Evolutionary conservation across 192 early-diverging fungal genomes (phyloP).

Genomic region (Phlyctochytrium arcticum): DNA sequence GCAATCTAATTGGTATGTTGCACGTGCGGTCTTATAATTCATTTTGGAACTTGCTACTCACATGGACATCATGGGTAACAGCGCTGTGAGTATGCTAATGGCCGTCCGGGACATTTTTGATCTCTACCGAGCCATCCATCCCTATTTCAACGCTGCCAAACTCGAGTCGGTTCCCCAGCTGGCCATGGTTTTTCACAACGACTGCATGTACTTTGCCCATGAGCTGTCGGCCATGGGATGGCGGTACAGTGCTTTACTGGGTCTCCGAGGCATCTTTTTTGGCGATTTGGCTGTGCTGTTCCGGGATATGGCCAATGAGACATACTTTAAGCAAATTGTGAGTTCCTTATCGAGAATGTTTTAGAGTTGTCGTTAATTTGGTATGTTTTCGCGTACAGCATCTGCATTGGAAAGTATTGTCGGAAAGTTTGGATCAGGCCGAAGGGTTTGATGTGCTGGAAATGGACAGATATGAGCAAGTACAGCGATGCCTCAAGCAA

Average conservation of each 20-base stretch:
- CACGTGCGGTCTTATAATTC: background rate
- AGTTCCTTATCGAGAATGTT: background rate
- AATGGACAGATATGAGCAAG: slow-evolving; percentile 32
- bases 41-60: too few relatives aligned
- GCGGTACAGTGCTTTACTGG: background rate
- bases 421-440: background rate
- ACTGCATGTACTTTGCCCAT: slow-evolving; percentile 59
- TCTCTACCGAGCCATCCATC: slow-evolving; percentile 60
- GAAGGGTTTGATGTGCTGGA: slow-evolving; percentile 26
- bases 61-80: background rate
- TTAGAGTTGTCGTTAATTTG: background rate
- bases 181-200: slow-evolving; percentile 65
- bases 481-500: slow-evolving; percentile 46
- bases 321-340: slow-evolving; percentile 34
- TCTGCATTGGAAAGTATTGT: slow-evolving; percentile 10
- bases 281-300: slow-evolving; percentile 42
- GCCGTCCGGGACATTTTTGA: slow-evolving; percentile 25
- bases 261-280: slow-evolving; percentile 22
- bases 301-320: slow-evolving; percentile 31
- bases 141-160: slow-evolving; percentile 44
- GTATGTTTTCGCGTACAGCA: background rate
- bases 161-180: slow-evolving; percentile 47
- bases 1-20: background rate
- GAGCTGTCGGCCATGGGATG: slow-evolving; percentile 10
- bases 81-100: background rate